Evolutionary conservation across 768 basidiomycete genomes (phyloP).

Genomic region (Fibroporia radiculosa): DNA sequence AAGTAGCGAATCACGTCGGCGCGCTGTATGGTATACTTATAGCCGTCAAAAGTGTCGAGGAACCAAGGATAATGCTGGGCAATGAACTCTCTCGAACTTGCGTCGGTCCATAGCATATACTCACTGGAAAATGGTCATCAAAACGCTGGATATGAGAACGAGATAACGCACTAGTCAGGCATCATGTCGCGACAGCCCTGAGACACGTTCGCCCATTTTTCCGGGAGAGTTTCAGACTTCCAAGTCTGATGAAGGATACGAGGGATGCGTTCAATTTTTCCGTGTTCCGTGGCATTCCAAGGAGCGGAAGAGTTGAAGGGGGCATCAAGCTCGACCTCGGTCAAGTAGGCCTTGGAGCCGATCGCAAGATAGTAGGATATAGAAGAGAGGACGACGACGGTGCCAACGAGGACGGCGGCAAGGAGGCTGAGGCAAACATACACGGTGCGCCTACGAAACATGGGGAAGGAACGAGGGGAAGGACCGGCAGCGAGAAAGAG

Average conservation of each 20-base stretch:
- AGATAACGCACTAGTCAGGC: constrained; percentile 82
- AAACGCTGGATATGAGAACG: constrained; percentile 3
- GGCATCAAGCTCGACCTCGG: constrained; percentile 65
- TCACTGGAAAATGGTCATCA: constrained; percentile 46
- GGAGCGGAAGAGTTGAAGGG: constrained; percentile 41
- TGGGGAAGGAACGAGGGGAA: constrained; percentile 17
- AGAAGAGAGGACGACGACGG: constrained; percentile 85
- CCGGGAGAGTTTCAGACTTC: constrained; percentile 85
- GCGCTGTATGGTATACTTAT: constrained; percentile 87
- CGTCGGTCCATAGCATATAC: constrained; percentile 98
- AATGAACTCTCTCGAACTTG: constrained; percentile 82
- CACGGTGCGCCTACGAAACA: constrained; percentile 39
- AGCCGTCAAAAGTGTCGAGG: constrained; percentile 87
- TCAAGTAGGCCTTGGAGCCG: constrained; percentile 67
- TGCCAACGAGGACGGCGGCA: constrained; percentile 77
- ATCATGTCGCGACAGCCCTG: constrained; percentile 85
- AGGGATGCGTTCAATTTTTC: constrained; percentile 70
- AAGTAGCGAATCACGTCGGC: constrained; percentile 99
- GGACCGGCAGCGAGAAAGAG: not conserved
- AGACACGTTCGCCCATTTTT: constrained; percentile 73
- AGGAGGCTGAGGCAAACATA: constrained; percentile 47
- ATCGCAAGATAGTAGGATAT: constrained; percentile 87
- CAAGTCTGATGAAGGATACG: constrained; percentile 97
- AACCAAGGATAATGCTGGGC: constrained; percentile 86
- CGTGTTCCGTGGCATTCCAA: constrained; percentile 57